Conservation (phyloP, 2,329 filamentous ascomycete species). For the Colletotrichum limetticola region DNA sequence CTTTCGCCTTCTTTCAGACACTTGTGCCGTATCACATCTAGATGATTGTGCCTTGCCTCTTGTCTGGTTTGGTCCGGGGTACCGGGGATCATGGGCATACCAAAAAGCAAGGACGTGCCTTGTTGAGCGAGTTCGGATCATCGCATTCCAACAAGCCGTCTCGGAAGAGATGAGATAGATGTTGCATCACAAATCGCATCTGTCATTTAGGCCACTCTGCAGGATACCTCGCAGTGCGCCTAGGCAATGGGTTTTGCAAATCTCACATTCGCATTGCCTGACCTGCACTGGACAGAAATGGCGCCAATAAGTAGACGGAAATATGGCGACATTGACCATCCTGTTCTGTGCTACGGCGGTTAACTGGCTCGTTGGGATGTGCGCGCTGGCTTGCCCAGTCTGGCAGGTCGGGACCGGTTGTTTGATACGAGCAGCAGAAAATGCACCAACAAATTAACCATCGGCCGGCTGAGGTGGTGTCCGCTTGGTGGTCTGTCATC, state of each 20-base stretch:
- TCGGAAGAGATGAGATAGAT: conserved; percentile 23
- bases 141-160: conserved; percentile 8
- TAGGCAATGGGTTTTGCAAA: background rate
- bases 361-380: background rate
- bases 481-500: background rate
- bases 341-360: background rate
- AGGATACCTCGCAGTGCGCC: background rate
- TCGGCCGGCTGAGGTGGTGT: conserved; percentile 4
- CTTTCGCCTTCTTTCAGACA: conserved; percentile 16
- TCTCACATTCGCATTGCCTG: background rate
- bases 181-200: conserved; percentile 1
- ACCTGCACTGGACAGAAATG: background rate
- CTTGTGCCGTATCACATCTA: conserved; percentile 13
- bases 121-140: conserved; percentile 21
- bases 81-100: conserved; percentile 3
- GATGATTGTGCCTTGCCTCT: conserved; percentile 13
- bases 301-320: background rate
- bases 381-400: conserved; percentile 12
- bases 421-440: background rate
- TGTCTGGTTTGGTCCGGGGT: background rate
- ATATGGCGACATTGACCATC: background rate
- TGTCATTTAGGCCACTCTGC: background rate
- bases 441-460: background rate
- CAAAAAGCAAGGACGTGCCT: conserved; percentile 11
- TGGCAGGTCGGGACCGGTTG: conserved; percentile 20